phyloP scores from a whole-genome alignment of 179 eudicot species.

The Spinacia oleracea region DNA sequence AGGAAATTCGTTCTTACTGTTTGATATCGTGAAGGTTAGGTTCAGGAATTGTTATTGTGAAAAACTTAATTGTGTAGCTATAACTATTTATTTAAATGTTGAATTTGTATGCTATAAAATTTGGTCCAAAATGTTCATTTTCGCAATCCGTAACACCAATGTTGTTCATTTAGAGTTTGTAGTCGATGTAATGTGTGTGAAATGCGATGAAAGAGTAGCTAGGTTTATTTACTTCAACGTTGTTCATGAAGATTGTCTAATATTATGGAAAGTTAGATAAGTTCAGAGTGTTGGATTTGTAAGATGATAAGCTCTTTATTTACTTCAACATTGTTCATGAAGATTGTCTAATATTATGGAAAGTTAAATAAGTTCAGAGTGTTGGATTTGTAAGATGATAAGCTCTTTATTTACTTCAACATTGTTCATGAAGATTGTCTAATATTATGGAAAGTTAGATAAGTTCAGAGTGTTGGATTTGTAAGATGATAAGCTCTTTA shows the following conservation, averaged over 20 bases:
- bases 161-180: neutral
- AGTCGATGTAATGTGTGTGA: neutral
- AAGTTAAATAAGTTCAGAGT: neutral
- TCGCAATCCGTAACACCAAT: neutral
- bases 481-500: neutral
- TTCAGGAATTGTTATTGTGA: neutral
- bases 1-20: neutral
- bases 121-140: neutral
- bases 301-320: neutral
- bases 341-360: neutral
- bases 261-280: neutral
- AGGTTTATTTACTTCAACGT: neutral
- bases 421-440: neutral
- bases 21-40: neutral
- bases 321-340: neutral
- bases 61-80: too few relatives aligned
- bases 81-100: neutral
- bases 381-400: neutral
- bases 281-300: neutral
- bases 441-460: neutral
- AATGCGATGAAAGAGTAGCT: neutral
- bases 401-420: neutral
- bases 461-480: neutral
- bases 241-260: neutral
- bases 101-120: neutral